These are phyloP conservation scores for Arabidopsis lyrata DNA, from an alignment of 441 rosid species.

Conservation along the genomic window DNA sequence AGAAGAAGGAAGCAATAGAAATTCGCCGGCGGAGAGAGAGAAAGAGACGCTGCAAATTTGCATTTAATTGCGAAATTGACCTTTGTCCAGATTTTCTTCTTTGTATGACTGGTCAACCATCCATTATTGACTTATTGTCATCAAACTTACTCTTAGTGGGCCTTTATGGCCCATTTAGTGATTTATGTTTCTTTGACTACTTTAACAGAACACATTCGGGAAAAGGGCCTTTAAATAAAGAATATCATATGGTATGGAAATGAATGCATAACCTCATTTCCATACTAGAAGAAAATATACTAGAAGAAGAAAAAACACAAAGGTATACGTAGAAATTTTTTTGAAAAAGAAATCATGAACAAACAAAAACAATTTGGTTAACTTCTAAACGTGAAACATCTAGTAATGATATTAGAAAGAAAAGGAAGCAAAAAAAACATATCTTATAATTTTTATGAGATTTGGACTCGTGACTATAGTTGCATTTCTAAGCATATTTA, in stretches of 20 bases:
- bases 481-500: neutral
- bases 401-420: neutral
- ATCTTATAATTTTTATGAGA: neutral
- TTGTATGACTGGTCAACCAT: constrained; percentile 2
- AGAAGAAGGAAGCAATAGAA: constrained; percentile 20
- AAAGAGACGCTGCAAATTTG: constrained; percentile 14
- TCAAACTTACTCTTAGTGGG: neutral
- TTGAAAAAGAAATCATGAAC: neutral
- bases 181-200: too few species aligned
- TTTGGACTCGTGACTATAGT: neutral
- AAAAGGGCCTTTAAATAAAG: too few species aligned
- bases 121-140: too few species aligned
- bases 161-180: constrained; percentile 4
- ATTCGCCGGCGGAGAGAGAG: constrained; percentile 27
- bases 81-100: constrained; percentile 11
- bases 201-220: too few species aligned
- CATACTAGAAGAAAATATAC: too few species aligned
- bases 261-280: neutral
- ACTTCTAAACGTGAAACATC: neutral
- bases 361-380: neutral
- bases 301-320: too few species aligned
- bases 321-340: too few species aligned
- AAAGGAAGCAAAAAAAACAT: neutral
- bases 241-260: neutral
- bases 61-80: constrained; percentile 35